These are phyloP conservation scores for Cadophora sp. DNA, from an alignment of 2,329 filamentous ascomycete species.

Conservation along the genomic window DNA sequence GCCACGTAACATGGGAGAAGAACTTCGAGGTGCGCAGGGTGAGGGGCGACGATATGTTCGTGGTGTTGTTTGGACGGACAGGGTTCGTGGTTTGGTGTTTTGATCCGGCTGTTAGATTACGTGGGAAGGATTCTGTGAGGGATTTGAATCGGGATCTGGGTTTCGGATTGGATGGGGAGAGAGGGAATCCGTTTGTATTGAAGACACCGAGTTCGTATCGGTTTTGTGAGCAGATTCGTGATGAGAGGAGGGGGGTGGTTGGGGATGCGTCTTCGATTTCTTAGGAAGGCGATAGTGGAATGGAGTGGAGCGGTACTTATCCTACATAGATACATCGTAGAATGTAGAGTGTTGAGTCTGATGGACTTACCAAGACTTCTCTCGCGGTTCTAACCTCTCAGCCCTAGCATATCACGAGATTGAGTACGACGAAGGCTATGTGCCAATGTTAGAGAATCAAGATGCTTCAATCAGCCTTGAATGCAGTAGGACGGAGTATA, in stretches of 20 bases:
- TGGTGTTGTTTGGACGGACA: conserved; percentile 25
- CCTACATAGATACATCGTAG: too few relatives aligned
- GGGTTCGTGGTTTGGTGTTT: conserved; percentile 40
- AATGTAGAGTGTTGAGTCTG: too few relatives aligned
- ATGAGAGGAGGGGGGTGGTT: background rate
- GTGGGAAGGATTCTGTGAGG: background rate
- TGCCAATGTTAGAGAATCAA: background rate
- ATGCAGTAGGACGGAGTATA: background rate
- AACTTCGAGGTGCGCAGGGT: background rate
- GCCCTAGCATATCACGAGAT: background rate
- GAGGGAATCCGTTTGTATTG: background rate
- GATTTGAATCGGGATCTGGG: background rate
- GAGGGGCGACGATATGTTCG: conserved; percentile 37
- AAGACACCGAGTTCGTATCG: background rate
- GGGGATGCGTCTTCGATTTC: too few relatives aligned
- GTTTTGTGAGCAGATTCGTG: background rate
- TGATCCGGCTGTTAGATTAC: conserved; percentile 18
- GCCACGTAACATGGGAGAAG: background rate
- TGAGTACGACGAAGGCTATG: too few relatives aligned
- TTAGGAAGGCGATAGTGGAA: background rate
- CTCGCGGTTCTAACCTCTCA: too few relatives aligned
- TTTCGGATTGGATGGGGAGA: too few relatives aligned
- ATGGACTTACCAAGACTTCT: too few relatives aligned
- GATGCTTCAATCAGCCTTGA: background rate
- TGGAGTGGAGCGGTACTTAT: too few relatives aligned